Evolutionary conservation across 805 yeast genomes (phyloP).

Genomic region (Blastobotrys americana): DNA sequence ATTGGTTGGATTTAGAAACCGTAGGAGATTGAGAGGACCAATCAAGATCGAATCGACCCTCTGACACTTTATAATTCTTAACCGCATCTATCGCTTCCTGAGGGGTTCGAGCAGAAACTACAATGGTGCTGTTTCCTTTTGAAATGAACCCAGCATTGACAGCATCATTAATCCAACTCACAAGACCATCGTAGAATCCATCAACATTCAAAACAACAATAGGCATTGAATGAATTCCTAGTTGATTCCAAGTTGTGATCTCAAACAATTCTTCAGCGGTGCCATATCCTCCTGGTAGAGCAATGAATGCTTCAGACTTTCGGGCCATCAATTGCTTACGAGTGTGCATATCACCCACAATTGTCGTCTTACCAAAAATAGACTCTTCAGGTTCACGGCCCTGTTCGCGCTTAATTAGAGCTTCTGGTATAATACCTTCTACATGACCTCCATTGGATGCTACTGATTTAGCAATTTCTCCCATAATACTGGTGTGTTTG

Average conservation of each 20-base stretch:
- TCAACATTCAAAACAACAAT: slow-evolving; percentile 68
- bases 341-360: slow-evolving; percentile 85
- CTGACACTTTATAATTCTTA: slow-evolving; percentile 55
- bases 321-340: slow-evolving; percentile 80
- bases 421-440: slow-evolving; percentile 82
- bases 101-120: slow-evolving; percentile 59
- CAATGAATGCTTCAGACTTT: slow-evolving; percentile 80
- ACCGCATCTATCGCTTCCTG: slow-evolving; percentile 61
- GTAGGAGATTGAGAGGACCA: slow-evolving; percentile 43
- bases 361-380: slow-evolving; percentile 67
- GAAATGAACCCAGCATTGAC: slow-evolving; percentile 63
- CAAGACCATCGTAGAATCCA: slow-evolving; percentile 71
- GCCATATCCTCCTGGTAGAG: slow-evolving; percentile 90
- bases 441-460: slow-evolving; percentile 37
- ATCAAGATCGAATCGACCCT: slow-evolving; percentile 63
- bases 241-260: slow-evolving; percentile 83
- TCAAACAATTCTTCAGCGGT: slow-evolving; percentile 86
- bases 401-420: slow-evolving; percentile 67
- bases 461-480: slow-evolving; percentile 20
- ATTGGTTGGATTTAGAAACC: neutral
- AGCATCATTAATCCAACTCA: slow-evolving; percentile 54
- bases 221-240: slow-evolving; percentile 79
- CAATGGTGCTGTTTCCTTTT: slow-evolving; percentile 55
- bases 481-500: slow-evolving; percentile 18
- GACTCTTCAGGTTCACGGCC: slow-evolving; percentile 42